These are phyloP conservation scores for Phoma sp. DNA, from an alignment of 2,329 filamentous ascomycete species.

Conservation along the genomic window DNA sequence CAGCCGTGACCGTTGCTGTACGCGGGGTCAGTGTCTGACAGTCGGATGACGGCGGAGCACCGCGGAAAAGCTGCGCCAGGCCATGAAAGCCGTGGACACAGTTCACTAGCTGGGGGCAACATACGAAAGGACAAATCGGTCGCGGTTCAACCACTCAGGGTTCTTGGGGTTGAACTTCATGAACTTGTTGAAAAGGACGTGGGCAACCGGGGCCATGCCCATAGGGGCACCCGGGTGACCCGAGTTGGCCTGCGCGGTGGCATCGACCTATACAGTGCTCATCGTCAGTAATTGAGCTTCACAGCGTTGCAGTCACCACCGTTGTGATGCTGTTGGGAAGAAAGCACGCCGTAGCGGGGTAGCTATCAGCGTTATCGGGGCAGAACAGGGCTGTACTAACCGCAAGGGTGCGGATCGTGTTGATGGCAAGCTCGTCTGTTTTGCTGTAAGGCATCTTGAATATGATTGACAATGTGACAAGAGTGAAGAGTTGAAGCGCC, in stretches of 20 bases:
- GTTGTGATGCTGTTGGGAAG: constrained; percentile 26
- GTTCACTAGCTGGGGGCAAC: constrained; percentile 51
- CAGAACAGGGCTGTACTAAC: constrained; percentile 64
- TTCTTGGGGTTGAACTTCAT: constrained; percentile 99
- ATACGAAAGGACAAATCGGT: constrained; percentile 99
- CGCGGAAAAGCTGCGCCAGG: constrained; percentile 18
- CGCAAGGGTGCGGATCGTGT: constrained; percentile 95
- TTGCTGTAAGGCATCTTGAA: constrained; percentile 85
- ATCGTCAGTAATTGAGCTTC: constrained; percentile 42
- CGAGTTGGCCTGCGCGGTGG: constrained; percentile 92
- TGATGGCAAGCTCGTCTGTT: constrained; percentile 88
- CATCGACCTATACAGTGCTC: constrained; percentile 78
- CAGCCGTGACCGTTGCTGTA: constrained; percentile 94
- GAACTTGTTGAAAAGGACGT: constrained; percentile 98
- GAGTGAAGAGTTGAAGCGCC: constrained; percentile 21
- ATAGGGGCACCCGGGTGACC: constrained; percentile 99
- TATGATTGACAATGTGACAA: constrained; percentile 23
- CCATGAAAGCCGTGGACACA: constrained; percentile 1
- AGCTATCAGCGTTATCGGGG: constrained; percentile 27
- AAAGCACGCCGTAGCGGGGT: constrained; percentile 32
- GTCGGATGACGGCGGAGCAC: constrained; percentile 17
- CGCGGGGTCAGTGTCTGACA: constrained; percentile 24
- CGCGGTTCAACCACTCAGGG: constrained; percentile 94
- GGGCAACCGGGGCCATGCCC: constrained; percentile 92
- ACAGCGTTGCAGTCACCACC: constrained; percentile 1